Evolutionary conservation across 2,329 filamentous ascomycete species (phyloP).

Genomic region (Xylaria polymorpha): DNA sequence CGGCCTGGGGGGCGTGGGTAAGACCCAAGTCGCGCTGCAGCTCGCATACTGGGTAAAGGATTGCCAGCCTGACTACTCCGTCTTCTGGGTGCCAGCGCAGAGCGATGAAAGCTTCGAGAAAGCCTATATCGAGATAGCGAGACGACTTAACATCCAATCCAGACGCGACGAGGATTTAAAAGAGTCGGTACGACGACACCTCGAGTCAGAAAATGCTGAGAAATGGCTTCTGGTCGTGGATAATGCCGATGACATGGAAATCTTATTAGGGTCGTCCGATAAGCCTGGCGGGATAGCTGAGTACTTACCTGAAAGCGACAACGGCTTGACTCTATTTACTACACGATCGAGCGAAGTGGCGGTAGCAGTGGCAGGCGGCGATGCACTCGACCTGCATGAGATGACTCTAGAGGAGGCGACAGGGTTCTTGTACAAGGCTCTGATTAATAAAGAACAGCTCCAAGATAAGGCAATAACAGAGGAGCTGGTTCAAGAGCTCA

Average conservation of each 20-base stretch:
- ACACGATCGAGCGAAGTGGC: conserved; percentile 52
- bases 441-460: conserved; percentile 51
- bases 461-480: conserved; percentile 25
- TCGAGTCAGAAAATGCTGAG: conserved; percentile 46
- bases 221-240: conserved; percentile 57
- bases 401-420: conserved; percentile 49
- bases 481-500: conserved; percentile 51
- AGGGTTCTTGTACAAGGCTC: conserved; percentile 44
- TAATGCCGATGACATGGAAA: conserved; percentile 55
- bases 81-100: conserved; percentile 59
- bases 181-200: conserved; percentile 40
- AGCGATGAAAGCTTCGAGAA: conserved; percentile 55
- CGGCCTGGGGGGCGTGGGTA: conserved; percentile 57
- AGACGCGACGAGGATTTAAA: conserved; percentile 19
- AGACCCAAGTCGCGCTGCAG: conserved; percentile 55
- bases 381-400: conserved; percentile 48
- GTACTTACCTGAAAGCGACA: conserved; percentile 51
- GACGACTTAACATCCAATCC: conserved; percentile 24
- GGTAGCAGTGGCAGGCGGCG: conserved; percentile 41
- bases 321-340: conserved; percentile 53
- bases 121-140: conserved; percentile 52
- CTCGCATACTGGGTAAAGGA: conserved; percentile 54
- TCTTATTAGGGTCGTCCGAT: conserved; percentile 41
- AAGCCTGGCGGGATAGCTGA: conserved; percentile 40
- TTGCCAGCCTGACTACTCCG: conserved; percentile 50